Evolutionary conservation across 2,329 filamentous ascomycete species (phyloP), one percentile per base, ranked within the genome.

Genomic region (Aspergillus pseudoglaucus): DNA sequence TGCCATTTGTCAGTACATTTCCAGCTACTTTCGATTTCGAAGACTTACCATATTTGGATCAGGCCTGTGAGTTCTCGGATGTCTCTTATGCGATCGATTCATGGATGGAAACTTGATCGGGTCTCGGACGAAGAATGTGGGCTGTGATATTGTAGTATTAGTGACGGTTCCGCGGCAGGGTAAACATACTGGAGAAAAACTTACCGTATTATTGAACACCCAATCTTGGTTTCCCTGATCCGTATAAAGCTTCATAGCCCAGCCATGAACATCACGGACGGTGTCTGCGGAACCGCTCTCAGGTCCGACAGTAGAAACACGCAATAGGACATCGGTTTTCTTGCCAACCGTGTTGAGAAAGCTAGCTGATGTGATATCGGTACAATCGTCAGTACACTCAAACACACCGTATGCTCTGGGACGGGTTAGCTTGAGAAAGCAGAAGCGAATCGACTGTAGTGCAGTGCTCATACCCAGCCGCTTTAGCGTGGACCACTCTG

Each of bases 31-130:
- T 6, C 33, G 8, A 35, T 35, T n/a, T n/a, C 14, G 12, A 39
- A 20, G 17, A 27, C 55, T 43, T 50, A 59, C 59, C 62, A 64
- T 62, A 20, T 55, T 60, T 12, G 50, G 22, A 48, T 65, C 57
- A 30, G 57, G 56, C 30, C 54, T 46, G 33, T 63, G 58, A 9
- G 52, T 56, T 22, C 38, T 48, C 6, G 59, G 59, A 53, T 87
- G 68, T 17, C 83, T 73, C 73, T 87, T 87, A 61, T 87, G 83
- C 0, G 82, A 84, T 56, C 85, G 81, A 44, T 86, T 86, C 59
- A 86, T 79, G 52, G 82, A 75, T 9, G 84, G 83, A 57, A 86
- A 87, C 66, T 87, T 87, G 51, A 82, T 78, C 0, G 84, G 81
- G 53, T 88, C 84, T 5, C 73, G 64, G 39, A 87, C 61, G 64